Percentiles rank a stretch among this genome's conserved stretches.
Conservation (phyloP, 73 alveolate species). For the Tetrahymena borealis region DNA sequence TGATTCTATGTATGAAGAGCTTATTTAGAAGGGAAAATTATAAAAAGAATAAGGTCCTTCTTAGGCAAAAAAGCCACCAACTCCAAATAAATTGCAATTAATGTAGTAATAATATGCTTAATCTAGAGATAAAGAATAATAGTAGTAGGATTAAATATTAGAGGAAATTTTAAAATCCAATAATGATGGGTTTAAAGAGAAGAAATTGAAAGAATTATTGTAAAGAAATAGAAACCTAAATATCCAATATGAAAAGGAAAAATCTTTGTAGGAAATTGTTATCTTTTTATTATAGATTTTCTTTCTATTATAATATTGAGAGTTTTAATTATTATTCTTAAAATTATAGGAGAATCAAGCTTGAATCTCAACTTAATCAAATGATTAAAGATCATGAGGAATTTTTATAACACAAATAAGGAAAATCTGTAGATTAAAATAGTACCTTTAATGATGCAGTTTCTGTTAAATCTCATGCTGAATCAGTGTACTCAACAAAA, state of each 20-base stretch:
- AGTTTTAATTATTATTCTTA: background rate
- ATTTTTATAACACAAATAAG: background rate
- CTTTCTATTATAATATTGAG: too few relatives aligned
- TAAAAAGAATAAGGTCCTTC: background rate
- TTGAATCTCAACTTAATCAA: slow-evolving; percentile 26
- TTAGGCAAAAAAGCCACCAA: background rate
- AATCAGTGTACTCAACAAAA: slow-evolving; percentile 15
- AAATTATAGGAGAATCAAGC: background rate
- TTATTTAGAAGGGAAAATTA: background rate
- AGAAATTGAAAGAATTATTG: slow-evolving; percentile 18
- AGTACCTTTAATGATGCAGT: background rate
- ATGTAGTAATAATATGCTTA: background rate
- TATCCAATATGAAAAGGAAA: slow-evolving; percentile 23
- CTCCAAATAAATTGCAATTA: background rate
- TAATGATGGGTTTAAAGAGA: slow-evolving; percentile 33
- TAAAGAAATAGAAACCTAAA: slow-evolving; percentile 12
- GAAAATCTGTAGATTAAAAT: background rate
- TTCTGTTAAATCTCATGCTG: background rate
- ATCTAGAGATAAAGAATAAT: background rate
- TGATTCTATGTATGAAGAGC: background rate
- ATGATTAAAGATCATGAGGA: slow-evolving; percentile 29
- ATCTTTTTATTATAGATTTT: background rate
- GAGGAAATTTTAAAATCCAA: slow-evolving; percentile 37
- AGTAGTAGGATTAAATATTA: background rate
- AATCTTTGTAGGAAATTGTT: background rate